Conservation (phyloP, 164 flowering plant genomes). For the Tetrastigma voinierianum region DNA sequence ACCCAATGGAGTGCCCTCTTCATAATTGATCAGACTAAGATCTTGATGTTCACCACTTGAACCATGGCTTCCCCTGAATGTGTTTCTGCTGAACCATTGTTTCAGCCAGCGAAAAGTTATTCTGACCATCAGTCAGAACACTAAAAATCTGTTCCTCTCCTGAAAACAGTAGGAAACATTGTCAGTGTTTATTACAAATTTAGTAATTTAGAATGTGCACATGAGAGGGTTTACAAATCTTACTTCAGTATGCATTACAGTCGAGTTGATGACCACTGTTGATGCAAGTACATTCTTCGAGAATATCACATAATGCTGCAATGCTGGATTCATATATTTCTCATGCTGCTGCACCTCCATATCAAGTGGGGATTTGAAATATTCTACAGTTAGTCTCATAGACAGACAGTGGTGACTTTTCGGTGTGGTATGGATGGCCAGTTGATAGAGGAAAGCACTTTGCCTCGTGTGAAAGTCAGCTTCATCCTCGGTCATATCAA, state of each 20-base stretch:
- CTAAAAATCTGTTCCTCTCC: constrained; percentile 87
- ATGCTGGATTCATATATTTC: constrained; percentile 44
- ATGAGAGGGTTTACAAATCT: background rate
- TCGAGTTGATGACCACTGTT: constrained; percentile 93
- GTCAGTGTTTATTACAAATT: constrained; percentile 4
- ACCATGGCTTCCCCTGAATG: constrained; percentile 60
- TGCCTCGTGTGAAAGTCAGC: constrained; percentile 94
- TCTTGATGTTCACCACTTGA: constrained; percentile 72
- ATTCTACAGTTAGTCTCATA: constrained; percentile 87
- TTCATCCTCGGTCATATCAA: constrained; percentile 92
- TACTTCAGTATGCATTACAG: constrained; percentile 75
- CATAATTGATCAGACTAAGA: constrained; percentile 29
- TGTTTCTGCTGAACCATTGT: constrained; percentile 64
- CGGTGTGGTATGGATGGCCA: constrained; percentile 89
- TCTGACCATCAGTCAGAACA: constrained; percentile 73
- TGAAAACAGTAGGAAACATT: constrained; percentile 32
- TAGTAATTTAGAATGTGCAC: background rate
- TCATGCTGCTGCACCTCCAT: constrained; percentile 34
- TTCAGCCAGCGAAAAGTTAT: constrained; percentile 89
- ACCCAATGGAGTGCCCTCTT: constrained; percentile 18
- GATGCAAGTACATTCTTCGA: constrained; percentile 82
- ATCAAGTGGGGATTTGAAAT: constrained; percentile 57
- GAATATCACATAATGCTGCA: constrained; percentile 74
- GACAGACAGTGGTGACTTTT: constrained; percentile 93
- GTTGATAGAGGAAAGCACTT: constrained; percentile 90